Conservation (phyloP, 2,329 filamentous ascomycete genomes). For the Colletotrichum tabaci region DNA sequence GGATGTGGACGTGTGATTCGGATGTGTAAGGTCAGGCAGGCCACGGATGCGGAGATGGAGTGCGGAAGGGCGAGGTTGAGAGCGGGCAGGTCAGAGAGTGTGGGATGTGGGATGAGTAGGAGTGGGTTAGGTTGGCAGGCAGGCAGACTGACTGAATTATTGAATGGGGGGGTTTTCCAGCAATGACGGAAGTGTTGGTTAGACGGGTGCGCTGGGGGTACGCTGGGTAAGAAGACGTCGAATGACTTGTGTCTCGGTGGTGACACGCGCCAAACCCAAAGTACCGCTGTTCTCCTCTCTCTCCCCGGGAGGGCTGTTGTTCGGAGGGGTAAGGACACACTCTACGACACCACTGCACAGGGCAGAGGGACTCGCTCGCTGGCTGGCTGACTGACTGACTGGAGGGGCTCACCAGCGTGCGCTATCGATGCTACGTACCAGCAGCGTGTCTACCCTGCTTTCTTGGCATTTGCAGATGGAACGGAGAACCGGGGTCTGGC, state of each 20-base stretch:
- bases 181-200: conserved; percentile 16
- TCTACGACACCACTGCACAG: background rate
- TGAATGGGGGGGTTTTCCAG: conserved; percentile 2
- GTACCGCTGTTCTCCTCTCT: conserved; percentile 6
- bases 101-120: conserved; percentile 8
- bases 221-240: background rate
- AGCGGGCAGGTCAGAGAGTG: background rate
- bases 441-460: background rate
- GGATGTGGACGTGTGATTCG: conserved; percentile 10
- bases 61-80: conserved; percentile 10
- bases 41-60: background rate
- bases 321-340: conserved; percentile 1
- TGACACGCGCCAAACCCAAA: background rate
- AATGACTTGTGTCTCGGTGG: background rate
- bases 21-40: background rate
- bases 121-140: conserved; percentile 14
- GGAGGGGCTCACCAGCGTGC: background rate
- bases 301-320: background rate
- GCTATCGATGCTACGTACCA: conserved; percentile 10
- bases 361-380: background rate
- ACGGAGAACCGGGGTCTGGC: background rate
- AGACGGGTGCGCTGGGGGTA: conserved; percentile 1
- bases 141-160: background rate
- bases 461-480: conserved; percentile 1
- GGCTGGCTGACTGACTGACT: background rate